Evolutionary conservation across 495 filamentous ascomycete genomes (phyloP).

Genomic region (Aspergillus sclerotioniger): DNA sequence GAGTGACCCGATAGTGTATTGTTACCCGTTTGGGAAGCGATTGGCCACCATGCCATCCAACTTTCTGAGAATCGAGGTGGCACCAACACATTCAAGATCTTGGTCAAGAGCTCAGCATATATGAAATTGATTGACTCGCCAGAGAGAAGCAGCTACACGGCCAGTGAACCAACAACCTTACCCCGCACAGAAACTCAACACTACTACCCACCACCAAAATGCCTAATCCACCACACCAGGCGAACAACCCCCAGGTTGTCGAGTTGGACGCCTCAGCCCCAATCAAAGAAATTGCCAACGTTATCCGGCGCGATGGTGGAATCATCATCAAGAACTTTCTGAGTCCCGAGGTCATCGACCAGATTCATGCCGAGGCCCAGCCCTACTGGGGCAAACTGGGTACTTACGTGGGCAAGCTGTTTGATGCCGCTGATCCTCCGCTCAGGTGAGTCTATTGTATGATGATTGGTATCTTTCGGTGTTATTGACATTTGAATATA

Average conservation of each 20-base stretch:
- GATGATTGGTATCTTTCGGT: background rate
- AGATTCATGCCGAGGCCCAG: conserved; percentile 19
- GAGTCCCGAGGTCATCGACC: conserved; percentile 9
- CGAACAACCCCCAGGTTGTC: conserved; percentile 25
- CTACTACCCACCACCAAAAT: background rate
- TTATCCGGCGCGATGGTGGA: conserved; percentile 4
- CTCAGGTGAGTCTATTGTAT: background rate
- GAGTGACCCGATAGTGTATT: too few relatives aligned
- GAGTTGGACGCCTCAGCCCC: conserved; percentile 8
- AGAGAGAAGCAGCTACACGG: too few relatives aligned
- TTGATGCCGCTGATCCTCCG: background rate
- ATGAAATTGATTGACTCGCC: too few relatives aligned
- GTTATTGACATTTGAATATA: background rate
- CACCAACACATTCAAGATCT: too few relatives aligned
- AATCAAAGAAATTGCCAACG: conserved; percentile 4
- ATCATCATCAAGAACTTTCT: conserved; percentile 26
- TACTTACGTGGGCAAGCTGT: background rate
- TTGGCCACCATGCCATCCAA: too few relatives aligned
- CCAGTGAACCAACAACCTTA: too few relatives aligned
- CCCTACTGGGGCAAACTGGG: conserved; percentile 8
- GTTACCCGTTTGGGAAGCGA: too few relatives aligned
- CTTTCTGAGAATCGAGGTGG: too few relatives aligned
- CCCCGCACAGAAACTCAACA: too few relatives aligned
- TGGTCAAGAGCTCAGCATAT: too few relatives aligned
- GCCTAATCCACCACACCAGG: conserved; percentile 24